phyloP scores from a whole-genome alignment of 208 protist genomes.

The Acanthamoeba castellanii region DNA sequence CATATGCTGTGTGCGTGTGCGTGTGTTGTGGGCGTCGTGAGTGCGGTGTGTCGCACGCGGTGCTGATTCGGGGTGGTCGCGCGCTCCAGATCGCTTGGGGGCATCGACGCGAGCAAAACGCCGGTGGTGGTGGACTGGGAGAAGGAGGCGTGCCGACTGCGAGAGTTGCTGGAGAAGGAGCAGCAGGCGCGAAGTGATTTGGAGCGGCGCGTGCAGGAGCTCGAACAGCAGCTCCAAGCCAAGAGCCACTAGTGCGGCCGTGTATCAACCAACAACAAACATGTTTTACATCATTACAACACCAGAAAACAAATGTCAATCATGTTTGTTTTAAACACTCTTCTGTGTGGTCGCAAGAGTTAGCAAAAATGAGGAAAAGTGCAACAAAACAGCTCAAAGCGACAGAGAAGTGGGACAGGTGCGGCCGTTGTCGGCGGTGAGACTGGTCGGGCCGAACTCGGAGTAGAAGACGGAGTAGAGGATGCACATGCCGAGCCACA shows the following conservation, averaged over 20 bases:
- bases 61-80: too few species aligned
- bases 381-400: too few species aligned
- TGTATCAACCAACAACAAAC: too few species aligned
- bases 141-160: not conserved
- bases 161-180: not conserved
- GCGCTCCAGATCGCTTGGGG: too few species aligned
- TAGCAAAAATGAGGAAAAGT: too few species aligned
- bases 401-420: not conserved
- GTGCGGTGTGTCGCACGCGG: too few species aligned
- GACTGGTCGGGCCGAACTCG: not conserved
- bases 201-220: not conserved
- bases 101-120: not conserved
- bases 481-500: conserved; percentile 50
- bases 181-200: not conserved
- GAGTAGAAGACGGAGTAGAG: conserved; percentile 43
- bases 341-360: too few species aligned
- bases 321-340: too few species aligned
- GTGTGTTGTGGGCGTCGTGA: too few species aligned
- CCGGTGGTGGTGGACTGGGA: not conserved
- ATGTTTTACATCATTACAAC: too few species aligned
- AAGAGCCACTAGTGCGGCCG: not conserved
- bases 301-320: too few species aligned
- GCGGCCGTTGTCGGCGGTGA: not conserved
- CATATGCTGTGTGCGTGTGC: too few species aligned
- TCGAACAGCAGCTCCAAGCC: conserved; percentile 23